Conservation (phyloP, 1,139 yeast genomes). For the Pichia sorboxylosa region DNA sequence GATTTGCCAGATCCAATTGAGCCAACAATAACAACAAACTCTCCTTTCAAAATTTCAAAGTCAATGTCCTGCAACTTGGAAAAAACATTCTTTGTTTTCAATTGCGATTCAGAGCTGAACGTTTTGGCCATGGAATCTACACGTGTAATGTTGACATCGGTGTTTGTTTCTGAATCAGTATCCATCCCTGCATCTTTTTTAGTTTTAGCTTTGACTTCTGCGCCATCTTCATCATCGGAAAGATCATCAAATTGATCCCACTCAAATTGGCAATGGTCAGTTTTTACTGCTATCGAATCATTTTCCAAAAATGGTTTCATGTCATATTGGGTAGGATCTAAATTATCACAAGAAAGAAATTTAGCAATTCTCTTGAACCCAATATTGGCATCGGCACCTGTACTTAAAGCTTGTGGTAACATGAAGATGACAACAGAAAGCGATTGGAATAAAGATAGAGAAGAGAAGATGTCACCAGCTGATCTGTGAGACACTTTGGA, state of each 20-base stretch:
- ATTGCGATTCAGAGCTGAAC: no score
- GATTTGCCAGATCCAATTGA: constrained; percentile 78
- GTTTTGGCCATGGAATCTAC: no score
- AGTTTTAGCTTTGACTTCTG: constrained; percentile 2
- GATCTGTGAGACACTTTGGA: constrained; percentile 39
- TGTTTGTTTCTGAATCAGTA: no score
- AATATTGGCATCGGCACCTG: constrained; percentile 35
- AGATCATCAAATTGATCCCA: constrained; percentile 32
- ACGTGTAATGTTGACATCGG: no score
- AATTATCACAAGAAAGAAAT: constrained; percentile 21
- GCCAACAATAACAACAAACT: constrained; percentile 63
- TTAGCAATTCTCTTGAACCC: constrained; percentile 32
- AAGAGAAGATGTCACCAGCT: constrained; percentile 67
- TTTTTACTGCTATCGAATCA: constrained; percentile 22
- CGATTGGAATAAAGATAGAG: constrained; percentile 63
- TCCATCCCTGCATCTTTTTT: constrained; percentile 51
- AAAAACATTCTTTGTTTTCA: no score
- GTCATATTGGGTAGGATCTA: constrained; percentile 5
- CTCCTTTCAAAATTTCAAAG: constrained; percentile 46
- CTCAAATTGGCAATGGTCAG: constrained; percentile 29
- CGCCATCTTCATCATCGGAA: constrained; percentile 6
- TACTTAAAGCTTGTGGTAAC: constrained; percentile 49
- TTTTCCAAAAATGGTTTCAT: constrained; percentile 7
- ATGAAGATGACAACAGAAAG: constrained; percentile 41
- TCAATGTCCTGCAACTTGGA: constrained; percentile 47